Percentiles rank a stretch among this genome's conserved stretches.
Evolutionary conservation across 1,284 basidiomycete species (phyloP).

Genomic region (Malassezia caprae): DNA sequence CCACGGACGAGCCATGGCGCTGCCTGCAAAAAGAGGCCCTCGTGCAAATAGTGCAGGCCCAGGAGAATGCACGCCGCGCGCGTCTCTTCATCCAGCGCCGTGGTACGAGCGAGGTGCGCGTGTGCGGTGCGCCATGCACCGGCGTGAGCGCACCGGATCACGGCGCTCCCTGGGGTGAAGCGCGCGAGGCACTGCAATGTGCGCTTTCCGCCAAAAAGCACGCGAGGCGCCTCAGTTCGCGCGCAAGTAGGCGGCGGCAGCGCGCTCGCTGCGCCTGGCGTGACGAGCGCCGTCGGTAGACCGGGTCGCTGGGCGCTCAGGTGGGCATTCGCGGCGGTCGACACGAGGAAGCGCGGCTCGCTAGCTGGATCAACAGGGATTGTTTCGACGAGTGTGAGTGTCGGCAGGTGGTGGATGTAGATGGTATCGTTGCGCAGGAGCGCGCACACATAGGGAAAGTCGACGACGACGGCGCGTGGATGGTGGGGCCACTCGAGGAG

Average conservation of each 20-base stretch:
- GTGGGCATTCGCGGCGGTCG: not conserved
- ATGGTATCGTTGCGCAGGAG: conserved; percentile 41
- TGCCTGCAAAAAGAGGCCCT: conserved; percentile 22
- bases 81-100: not conserved
- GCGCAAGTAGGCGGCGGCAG: not conserved
- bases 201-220: conserved; percentile 1
- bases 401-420: conserved; percentile 27
- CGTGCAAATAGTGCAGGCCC: conserved; percentile 21
- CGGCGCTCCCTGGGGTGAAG: not conserved
- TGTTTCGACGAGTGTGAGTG: conserved; percentile 22
- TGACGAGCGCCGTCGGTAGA: not conserved
- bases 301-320: not conserved
- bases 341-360: conserved; percentile 25
- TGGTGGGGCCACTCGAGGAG: conserved; percentile 45
- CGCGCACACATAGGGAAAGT: conserved; percentile 26
- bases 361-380: conserved; percentile 24
- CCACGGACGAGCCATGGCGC: conserved; percentile 13
- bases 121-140: not conserved
- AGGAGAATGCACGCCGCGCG: conserved; percentile 1
- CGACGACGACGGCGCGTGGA: conserved; percentile 35
- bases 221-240: not conserved
- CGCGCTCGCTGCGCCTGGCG: not conserved
- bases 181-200: not conserved
- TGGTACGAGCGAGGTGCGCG: not conserved
- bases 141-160: not conserved